These are phyloP conservation scores for Psophocarpus tetragonolobus DNA, from an alignment of 306 rosid species.

Conservation along the genomic window DNA sequence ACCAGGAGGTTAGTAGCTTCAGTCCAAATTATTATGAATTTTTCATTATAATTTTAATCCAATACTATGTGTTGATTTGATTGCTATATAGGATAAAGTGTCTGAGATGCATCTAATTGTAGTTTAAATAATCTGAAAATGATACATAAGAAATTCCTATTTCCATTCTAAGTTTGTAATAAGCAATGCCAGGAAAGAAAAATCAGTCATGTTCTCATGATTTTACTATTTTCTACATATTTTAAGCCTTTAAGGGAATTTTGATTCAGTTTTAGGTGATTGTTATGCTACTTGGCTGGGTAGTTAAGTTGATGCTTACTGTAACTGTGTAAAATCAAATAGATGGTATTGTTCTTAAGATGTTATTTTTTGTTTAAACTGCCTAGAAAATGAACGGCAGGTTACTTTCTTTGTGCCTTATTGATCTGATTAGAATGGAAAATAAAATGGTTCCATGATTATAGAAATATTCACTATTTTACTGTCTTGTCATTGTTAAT, in stretches of 20 bases:
- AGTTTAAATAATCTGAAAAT: background rate
- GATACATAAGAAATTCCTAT: background rate
- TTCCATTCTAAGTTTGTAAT: background rate
- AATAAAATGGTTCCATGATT: slow-evolving; percentile 22
- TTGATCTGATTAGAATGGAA: slow-evolving; percentile 27
- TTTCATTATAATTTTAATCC: background rate
- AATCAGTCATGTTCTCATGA: background rate
- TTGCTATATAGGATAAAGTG: background rate
- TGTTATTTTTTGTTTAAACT: background rate
- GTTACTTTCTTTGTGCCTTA: slow-evolving; percentile 33
- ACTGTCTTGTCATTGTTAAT: background rate
- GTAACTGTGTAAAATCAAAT: background rate
- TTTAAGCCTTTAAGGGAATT: background rate
- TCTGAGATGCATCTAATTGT: background rate
- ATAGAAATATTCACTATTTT: slow-evolving; percentile 6
- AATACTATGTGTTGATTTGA: background rate
- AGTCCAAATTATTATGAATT: background rate
- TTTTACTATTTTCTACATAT: background rate
- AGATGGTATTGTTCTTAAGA: background rate
- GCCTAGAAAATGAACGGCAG: slow-evolving; percentile 54
- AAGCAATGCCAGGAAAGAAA: background rate
- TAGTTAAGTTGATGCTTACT: background rate
- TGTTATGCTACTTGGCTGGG: background rate
- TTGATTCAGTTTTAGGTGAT: background rate
- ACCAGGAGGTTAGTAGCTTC: background rate